A percentile compares a stretch with the other conserved stretches of the same genome.
Evolutionary conservation across 805 yeast genomes (phyloP).

Genomic region (Barnettozyma botsteinii): DNA sequence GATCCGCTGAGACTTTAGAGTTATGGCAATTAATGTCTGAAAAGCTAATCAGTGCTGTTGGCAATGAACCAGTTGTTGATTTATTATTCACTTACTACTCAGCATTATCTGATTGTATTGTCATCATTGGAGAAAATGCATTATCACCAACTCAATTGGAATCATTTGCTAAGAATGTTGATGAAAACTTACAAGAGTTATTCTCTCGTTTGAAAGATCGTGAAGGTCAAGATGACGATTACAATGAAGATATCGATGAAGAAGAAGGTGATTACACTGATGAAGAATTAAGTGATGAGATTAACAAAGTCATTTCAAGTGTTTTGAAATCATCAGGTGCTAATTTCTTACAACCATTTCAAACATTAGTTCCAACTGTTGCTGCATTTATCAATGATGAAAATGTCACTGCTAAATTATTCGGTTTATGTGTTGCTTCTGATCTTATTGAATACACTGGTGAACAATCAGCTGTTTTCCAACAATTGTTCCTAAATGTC

Average conservation of each 20-base stretch:
- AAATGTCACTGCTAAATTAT: conserved; percentile 61
- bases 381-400: conserved; percentile 58
- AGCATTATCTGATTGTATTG: conserved; percentile 61
- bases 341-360: conserved; percentile 60
- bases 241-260: conserved; percentile 79
- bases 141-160: conserved; percentile 50
- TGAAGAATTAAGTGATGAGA: conserved; percentile 83
- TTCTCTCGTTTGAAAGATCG: conserved; percentile 66
- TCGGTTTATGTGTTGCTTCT: conserved; percentile 74
- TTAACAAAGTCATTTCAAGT: conserved; percentile 66
- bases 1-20: conserved; percentile 53
- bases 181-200: conserved; percentile 57
- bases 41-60: conserved; percentile 61
- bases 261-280: conserved; percentile 82
- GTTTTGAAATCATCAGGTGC: conserved; percentile 59
- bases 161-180: conserved; percentile 53
- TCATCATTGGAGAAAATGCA: conserved; percentile 59
- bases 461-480: conserved; percentile 54
- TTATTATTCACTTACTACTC: conserved; percentile 72
- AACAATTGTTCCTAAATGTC: conserved; percentile 56
- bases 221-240: conserved; percentile 76
- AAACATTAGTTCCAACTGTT: conserved; percentile 55
- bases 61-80: conserved; percentile 79
- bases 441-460: conserved; percentile 82
- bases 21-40: conserved; percentile 69